Percentiles rank a stretch among this genome's conserved stretches.
Evolutionary conservation across 148 eudicot genomes (phyloP).

Genomic region (Nyssa sinensis): DNA sequence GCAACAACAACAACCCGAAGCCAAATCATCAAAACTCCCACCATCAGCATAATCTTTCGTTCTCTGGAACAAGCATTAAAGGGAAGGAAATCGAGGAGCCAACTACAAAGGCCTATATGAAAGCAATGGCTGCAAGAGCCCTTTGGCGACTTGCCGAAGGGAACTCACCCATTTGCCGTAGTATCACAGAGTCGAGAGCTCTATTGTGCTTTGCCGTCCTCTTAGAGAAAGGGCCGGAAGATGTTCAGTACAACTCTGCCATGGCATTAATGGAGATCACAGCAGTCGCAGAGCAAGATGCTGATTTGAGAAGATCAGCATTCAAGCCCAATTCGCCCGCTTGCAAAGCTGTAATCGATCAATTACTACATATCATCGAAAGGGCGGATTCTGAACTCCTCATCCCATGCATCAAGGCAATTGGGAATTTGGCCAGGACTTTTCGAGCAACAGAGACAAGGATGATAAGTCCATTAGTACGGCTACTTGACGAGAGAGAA

Average conservation of each 20-base stretch:
- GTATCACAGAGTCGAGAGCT: slow-evolving; percentile 85
- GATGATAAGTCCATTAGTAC: slow-evolving; percentile 78
- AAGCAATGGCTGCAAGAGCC: slow-evolving; percentile 90
- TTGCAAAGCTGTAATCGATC: slow-evolving; percentile 89
- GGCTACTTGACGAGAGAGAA: slow-evolving; percentile 72
- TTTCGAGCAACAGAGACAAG: slow-evolving; percentile 86
- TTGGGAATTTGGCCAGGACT: slow-evolving; percentile 82
- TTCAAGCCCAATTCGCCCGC: slow-evolving; percentile 92
- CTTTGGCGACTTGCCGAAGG: slow-evolving; percentile 71
- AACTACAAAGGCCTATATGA: slow-evolving; percentile 60
- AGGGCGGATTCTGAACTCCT: slow-evolving; percentile 60
- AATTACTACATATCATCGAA: slow-evolving; percentile 54
- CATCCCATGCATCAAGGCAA: slow-evolving; percentile 67
- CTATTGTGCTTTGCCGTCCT: slow-evolving; percentile 79
- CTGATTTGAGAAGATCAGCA: slow-evolving; percentile 79
- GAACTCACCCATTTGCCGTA: slow-evolving; percentile 67
- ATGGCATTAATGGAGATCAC: slow-evolving; percentile 97
- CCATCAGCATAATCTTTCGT: slow-evolving; percentile 27
- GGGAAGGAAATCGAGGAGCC: slow-evolving; percentile 77
- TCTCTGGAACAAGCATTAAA: slow-evolving; percentile 33
- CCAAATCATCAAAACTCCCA: slow-evolving; percentile 25
- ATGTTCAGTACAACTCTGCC: slow-evolving; percentile 72
- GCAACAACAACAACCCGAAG: neutral
- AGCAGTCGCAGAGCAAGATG: slow-evolving; percentile 79
- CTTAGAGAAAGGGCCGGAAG: slow-evolving; percentile 68